phyloP scores from a whole-genome alignment of 495 filamentous ascomycete species.

The Astrocystis sublimbata region DNA sequence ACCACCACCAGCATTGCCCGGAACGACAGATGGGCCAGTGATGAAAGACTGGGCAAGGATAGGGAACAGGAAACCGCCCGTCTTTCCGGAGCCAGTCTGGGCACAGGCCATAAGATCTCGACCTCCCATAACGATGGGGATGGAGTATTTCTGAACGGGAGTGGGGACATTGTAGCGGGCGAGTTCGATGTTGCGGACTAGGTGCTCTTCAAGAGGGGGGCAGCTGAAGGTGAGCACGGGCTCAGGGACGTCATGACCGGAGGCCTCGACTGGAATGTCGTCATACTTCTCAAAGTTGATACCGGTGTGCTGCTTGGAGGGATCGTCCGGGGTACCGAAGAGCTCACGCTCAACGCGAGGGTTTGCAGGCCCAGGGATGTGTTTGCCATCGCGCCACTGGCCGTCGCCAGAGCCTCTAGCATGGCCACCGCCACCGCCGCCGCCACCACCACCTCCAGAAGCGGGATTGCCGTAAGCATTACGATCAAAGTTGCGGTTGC shows the following conservation, averaged over 20 bases:
- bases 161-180: conserved; percentile 93
- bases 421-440: conserved; percentile 46
- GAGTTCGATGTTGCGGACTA: conserved; percentile 86
- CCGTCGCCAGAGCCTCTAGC: conserved; percentile 87
- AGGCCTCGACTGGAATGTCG: conserved; percentile 97
- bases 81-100: conserved; percentile 98
- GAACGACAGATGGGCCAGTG: conserved; percentile 73
- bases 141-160: conserved; percentile 97
- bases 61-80: conserved; percentile 97
- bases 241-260: conserved; percentile 90
- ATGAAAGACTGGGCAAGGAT: conserved; percentile 95
- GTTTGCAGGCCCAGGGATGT: conserved; percentile 86
- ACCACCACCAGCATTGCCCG: conserved; percentile 59
- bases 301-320: conserved; percentile 89
- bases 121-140: conserved; percentile 94
- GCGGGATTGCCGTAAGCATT: conserved; percentile 72
- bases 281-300: conserved; percentile 99
- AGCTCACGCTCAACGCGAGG: conserved; percentile 90
- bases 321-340: conserved; percentile 91
- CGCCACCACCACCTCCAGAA: too few species aligned
- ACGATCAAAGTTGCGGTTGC: conserved; percentile 45
- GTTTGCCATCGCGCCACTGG: conserved; percentile 95
- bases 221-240: conserved; percentile 87
- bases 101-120: conserved; percentile 99
- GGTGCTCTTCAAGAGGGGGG: conserved; percentile 90